Conservation (phyloP, 2,329 filamentous ascomycete genomes). For the Ophiostoma novo-ulmi region DNA sequence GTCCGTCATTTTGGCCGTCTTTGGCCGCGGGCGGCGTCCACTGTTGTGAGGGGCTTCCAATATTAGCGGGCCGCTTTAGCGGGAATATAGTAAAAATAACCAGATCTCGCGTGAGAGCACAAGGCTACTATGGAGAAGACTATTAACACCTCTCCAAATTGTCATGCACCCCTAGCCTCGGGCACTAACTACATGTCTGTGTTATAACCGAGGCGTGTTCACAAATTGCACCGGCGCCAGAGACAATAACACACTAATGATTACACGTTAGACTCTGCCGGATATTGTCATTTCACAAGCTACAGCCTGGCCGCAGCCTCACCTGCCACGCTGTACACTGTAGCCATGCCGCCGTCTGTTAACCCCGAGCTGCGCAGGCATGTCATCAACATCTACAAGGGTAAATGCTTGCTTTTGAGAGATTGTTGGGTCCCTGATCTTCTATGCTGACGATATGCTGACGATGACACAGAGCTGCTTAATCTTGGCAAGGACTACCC, state of each 20-base stretch:
- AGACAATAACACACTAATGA: neutral
- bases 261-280: too few species aligned
- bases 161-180: neutral
- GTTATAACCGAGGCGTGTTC: constrained; percentile 1
- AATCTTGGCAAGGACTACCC: constrained; percentile 83
- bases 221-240: neutral
- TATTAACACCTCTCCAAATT: neutral
- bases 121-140: neutral
- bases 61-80: neutral
- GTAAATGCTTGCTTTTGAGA: constrained; percentile 38
- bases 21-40: neutral
- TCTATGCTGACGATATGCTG: neutral
- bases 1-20: neutral
- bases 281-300: neutral
- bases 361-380: constrained; percentile 63
- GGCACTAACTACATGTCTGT: neutral
- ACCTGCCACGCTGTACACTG: neutral
- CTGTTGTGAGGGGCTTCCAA: neutral
- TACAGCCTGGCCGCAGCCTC: neutral
- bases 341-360: constrained; percentile 33
- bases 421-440: neutral
- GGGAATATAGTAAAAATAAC: neutral
- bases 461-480: constrained; percentile 62
- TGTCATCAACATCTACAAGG: constrained; percentile 86
- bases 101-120: neutral